phyloP scores from a whole-genome alignment of 2,329 filamentous ascomycete species.

The Ceratocystis smalleyi region DNA sequence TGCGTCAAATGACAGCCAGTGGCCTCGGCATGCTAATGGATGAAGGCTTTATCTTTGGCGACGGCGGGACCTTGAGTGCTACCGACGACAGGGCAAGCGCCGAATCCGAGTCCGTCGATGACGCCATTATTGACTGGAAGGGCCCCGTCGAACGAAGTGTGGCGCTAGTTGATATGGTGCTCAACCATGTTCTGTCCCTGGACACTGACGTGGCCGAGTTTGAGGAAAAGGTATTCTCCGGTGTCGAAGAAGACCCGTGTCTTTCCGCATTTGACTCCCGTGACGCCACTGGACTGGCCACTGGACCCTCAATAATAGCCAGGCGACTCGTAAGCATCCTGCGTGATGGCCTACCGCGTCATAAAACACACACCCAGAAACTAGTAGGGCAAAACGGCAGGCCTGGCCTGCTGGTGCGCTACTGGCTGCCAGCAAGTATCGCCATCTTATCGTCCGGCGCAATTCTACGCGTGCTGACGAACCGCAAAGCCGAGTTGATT shows the following conservation, averaged over 20 bases:
- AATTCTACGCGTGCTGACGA: slow-evolving; percentile 62
- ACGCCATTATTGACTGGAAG: slow-evolving; percentile 42
- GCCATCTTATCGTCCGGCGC: slow-evolving; percentile 73
- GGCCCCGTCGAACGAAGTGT: slow-evolving; percentile 66
- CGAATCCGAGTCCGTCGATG: slow-evolving; percentile 23
- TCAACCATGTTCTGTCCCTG: slow-evolving; percentile 52
- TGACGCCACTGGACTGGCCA: slow-evolving; percentile 12
- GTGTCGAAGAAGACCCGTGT: slow-evolving; percentile 45
- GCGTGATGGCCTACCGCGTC: slow-evolving; percentile 49
- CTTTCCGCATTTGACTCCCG: slow-evolving; percentile 26
- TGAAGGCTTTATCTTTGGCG: slow-evolving; percentile 58
- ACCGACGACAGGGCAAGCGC: slow-evolving; percentile 25
- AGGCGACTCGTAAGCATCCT: slow-evolving; percentile 55
- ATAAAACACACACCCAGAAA: slow-evolving; percentile 40
- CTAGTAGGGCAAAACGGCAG: slow-evolving; percentile 53
- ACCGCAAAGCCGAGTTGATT: slow-evolving; percentile 58
- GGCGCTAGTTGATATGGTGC: slow-evolving; percentile 69
- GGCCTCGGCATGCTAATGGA: slow-evolving; percentile 77
- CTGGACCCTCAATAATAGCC: slow-evolving; percentile 46
- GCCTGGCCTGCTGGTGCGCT: slow-evolving; percentile 60
- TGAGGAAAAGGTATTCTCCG: slow-evolving; percentile 49
- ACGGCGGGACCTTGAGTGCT: neutral
- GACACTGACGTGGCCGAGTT: slow-evolving; percentile 48
- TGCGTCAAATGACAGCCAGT: slow-evolving; percentile 69
- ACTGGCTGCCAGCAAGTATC: slow-evolving; percentile 66